Percentiles rank a stretch among this genome's conserved stretches.
phyloP scores from a whole-genome alignment of 73 alveolate species.

The Paramecium octaurelia region DNA sequence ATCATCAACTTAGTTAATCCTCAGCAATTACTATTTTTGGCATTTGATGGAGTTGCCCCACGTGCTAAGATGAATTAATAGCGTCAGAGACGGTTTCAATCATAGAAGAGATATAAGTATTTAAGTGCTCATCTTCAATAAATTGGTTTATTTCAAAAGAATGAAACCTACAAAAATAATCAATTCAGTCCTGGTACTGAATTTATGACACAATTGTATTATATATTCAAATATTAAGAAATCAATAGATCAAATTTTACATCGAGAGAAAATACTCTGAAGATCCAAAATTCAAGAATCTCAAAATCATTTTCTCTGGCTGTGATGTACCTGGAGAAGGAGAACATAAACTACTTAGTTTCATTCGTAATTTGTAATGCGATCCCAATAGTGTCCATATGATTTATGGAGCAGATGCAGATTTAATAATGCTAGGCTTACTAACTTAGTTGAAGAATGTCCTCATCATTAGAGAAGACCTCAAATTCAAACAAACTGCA shows the following conservation, averaged over 20 bases:
- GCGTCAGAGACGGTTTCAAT: conserved; percentile 93
- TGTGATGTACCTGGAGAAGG: conserved; percentile 99
- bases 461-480: conserved; percentile 85
- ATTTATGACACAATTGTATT: conserved; percentile 87
- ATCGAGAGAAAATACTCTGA: conserved; percentile 77
- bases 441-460: conserved; percentile 88
- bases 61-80: conserved; percentile 97
- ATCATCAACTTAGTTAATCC: conserved; percentile 90
- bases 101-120: conserved; percentile 71
- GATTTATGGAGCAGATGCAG: conserved; percentile 99
- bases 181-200: conserved; percentile 98
- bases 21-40: conserved; percentile 78
- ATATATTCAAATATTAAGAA: not conserved
- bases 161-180: conserved; percentile 82
- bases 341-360: conserved; percentile 96
- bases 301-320: conserved; percentile 88
- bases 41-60: conserved; percentile 99
- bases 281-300: conserved; percentile 80
- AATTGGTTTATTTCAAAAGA: conserved; percentile 69
- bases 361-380: conserved; percentile 55
- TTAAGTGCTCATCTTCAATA: conserved; percentile 61
- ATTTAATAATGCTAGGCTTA: conserved; percentile 95
- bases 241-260: conserved; percentile 80
- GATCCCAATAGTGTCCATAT: conserved; percentile 88
- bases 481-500: not conserved